Conservation (phyloP, 163 green algal species). For the Trebouxiophyceae sp. region DNA sequence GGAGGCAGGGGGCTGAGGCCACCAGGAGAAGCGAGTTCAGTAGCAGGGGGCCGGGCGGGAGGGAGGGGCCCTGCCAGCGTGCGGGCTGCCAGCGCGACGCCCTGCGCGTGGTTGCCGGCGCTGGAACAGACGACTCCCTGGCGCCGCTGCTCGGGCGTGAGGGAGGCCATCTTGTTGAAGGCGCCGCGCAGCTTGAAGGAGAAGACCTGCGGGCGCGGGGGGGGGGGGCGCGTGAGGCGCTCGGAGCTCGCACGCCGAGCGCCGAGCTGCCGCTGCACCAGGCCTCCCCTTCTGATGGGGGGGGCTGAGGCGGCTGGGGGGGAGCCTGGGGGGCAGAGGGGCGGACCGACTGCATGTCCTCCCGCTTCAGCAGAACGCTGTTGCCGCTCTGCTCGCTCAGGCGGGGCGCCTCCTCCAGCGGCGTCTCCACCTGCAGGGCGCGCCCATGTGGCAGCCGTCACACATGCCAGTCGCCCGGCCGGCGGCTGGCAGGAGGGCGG, state of each 20-base stretch:
- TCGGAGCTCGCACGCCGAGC: too few relatives aligned
- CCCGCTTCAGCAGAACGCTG: slow-evolving; percentile 86
- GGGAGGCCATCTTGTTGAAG: slow-evolving; percentile 95
- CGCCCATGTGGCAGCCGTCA: neutral
- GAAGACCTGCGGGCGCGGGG: slow-evolving; percentile 80
- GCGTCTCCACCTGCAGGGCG: slow-evolving; percentile 61
- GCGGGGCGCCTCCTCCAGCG: slow-evolving; percentile 65
- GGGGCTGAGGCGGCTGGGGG: too few relatives aligned
- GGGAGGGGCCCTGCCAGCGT: slow-evolving; percentile 34
- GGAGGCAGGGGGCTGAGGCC: too few relatives aligned
- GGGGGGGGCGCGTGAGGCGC: too few relatives aligned
- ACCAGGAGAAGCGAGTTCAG: too few relatives aligned
- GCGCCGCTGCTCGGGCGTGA: slow-evolving; percentile 61
- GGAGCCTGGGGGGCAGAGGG: too few relatives aligned
- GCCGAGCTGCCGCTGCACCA: too few relatives aligned
- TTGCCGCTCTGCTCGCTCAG: slow-evolving; percentile 71
- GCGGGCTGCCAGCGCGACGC: slow-evolving; percentile 79
- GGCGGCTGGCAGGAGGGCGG: too few relatives aligned
- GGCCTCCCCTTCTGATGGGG: too few relatives aligned
- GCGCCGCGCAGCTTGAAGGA: slow-evolving; percentile 97
- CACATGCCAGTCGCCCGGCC: too few relatives aligned
- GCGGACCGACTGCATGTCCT: slow-evolving; percentile 88
- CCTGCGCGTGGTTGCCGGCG: slow-evolving; percentile 97
- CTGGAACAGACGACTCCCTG: slow-evolving; percentile 88
- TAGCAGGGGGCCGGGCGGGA: too few relatives aligned